Base-by-base conservation (phyloP, 495 filamentous ascomycete species). In the Aspergillus biplanus region DNA sequence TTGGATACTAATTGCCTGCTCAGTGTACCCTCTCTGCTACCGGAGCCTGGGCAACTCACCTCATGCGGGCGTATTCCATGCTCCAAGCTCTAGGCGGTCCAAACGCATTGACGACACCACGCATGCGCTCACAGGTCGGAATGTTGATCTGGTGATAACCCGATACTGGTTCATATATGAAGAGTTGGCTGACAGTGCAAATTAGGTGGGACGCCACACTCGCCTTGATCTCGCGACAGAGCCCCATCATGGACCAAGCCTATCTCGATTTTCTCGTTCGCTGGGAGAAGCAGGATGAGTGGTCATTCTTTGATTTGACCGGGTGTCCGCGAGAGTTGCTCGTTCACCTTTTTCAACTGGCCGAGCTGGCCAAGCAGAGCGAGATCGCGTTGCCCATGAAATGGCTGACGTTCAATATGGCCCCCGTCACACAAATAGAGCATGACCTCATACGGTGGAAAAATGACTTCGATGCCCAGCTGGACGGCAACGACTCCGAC, bases 171-270 rank as follows among this genome's bases (percentile, higher is more conserved):
- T n/a, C n/a, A n/a, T n/a, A n/a, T n/a, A n/a, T n/a, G n/a, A n/a
- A n/a, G n/a, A n/a, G n/a, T n/a, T 39, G 7, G 4, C 50, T 61
- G 52, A 61, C 35, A 52, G 18, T 33, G 50, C 37, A 1, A 44
- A 49, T 7, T 31, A 73, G 72, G 72, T 73, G 72, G 72, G 72
- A 74, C 53, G 64, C 65, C 35, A 71, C 67, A 27, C 61, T 72
- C 11, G 65, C 66, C 53, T 53, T 74, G 15, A 54, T 71, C 31
- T 69, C 72, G 34, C 71, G 68, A 31, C 68, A 66, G 35, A 61
- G 60, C 9, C 60, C 68, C 39, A 57, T 71, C 31, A 56, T 73
- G 47, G 61, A 65, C 18, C 66, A 64, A 33, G 37, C 8, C 37
- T 39, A 39, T 13, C 37, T 39, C 48, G 11, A 53, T 8, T 31